Evolutionary conservation across 805 yeast species (phyloP).

Genomic region (Brettanomyces nanus): DNA sequence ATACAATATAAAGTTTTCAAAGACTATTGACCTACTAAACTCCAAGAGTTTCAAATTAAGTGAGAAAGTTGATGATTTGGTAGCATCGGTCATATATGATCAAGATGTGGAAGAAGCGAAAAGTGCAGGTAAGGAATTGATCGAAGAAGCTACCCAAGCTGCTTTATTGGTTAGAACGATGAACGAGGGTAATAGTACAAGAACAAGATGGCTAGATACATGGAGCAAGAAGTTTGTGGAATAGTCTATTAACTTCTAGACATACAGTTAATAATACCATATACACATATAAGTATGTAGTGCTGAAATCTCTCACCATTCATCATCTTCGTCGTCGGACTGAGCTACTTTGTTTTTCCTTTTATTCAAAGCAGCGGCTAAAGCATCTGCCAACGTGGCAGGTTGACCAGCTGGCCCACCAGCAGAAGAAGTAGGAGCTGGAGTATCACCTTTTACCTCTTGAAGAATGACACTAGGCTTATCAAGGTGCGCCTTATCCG

Average conservation of each 20-base stretch:
- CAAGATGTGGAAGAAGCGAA: constrained; percentile 30
- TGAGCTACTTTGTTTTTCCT: constrained; percentile 76
- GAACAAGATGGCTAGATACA: constrained; percentile 48
- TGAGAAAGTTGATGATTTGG: constrained; percentile 46
- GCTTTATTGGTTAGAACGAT: constrained; percentile 34
- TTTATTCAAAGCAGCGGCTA: constrained; percentile 66
- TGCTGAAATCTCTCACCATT: constrained; percentile 38
- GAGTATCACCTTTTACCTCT: constrained; percentile 61
- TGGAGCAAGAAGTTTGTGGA: constrained; percentile 41
- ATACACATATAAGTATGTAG: neutral
- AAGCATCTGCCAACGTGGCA: constrained; percentile 31
- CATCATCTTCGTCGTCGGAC: constrained; percentile 83
- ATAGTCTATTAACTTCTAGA: constrained; percentile 1
- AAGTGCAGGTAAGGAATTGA: constrained; percentile 9
- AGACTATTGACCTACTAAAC: constrained; percentile 40
- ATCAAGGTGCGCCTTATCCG: constrained; percentile 78
- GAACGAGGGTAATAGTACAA: constrained; percentile 43
- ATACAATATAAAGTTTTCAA: constrained; percentile 26
- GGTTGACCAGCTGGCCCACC: constrained; percentile 37
- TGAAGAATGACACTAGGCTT: constrained; percentile 65
- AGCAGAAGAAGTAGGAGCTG: constrained; percentile 28
- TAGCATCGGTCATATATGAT: constrained; percentile 46
- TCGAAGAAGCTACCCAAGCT: constrained; percentile 19
- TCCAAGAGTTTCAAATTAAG: constrained; percentile 34
- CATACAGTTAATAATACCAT: neutral